phyloP scores from a whole-genome alignment of 352 stramenopile genomes.

The Thalassiosira oceanica region DNA sequence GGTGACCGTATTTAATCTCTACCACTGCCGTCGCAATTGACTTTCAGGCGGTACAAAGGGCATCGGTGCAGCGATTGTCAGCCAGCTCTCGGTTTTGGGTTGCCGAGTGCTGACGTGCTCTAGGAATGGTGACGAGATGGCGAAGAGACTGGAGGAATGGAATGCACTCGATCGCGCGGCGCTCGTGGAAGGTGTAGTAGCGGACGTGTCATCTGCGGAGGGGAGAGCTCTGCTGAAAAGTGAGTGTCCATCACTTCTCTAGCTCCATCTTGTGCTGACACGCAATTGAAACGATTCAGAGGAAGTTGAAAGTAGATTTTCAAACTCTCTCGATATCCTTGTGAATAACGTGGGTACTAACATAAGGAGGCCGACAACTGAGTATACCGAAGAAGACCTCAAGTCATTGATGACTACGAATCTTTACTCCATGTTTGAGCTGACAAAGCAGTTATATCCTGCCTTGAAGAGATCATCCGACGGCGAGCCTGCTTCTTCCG shows the following conservation, averaged over 20 bases:
- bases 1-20: too few relatives aligned
- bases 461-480: constrained; percentile 67
- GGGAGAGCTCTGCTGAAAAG: constrained; percentile 67
- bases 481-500: constrained; percentile 50
- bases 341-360: constrained; percentile 84
- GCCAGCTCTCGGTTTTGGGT: constrained; percentile 9
- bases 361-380: constrained; percentile 73
- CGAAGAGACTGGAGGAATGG: constrained; percentile 61
- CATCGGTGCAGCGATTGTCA: constrained; percentile 47
- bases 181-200: constrained; percentile 72
- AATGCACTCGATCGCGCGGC: constrained; percentile 64
- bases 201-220: constrained; percentile 81
- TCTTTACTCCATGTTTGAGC: constrained; percentile 77
- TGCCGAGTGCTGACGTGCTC: constrained; percentile 72
- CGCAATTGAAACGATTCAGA: too few relatives aligned
- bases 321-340: constrained; percentile 71
- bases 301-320: constrained; percentile 45
- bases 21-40: too few relatives aligned
- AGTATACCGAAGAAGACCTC: constrained; percentile 75
- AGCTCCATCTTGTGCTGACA: too few relatives aligned
- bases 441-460: constrained; percentile 75
- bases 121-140: constrained; percentile 63
- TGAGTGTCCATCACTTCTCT: too few relatives aligned
- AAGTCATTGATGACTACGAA: constrained; percentile 75
- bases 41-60: constrained; percentile 80